Evolutionary conservation across 495 filamentous ascomycete species (phyloP), one percentile per base, ranked within the genome.

Genomic region (Chaetomium cochliodes): DNA sequence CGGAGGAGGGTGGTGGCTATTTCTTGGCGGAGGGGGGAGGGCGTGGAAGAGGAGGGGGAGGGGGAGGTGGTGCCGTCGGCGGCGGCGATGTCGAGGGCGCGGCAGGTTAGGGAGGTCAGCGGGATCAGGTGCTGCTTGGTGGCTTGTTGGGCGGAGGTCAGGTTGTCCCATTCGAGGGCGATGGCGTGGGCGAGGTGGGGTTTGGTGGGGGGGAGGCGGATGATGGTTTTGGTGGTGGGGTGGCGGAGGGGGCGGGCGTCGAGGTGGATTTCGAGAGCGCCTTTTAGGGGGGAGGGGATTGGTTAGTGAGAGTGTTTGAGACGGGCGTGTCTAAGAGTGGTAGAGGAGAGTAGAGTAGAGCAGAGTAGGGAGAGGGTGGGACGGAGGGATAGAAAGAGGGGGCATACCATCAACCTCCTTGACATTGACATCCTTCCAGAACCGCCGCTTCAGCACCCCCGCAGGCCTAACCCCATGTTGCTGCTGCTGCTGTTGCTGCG

Each of bases 111-210:
- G 28, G 91, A 92, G 7, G 96, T 97, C n/a, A 98, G 72, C 6
- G 94, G 94, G 60, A 97, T 92, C 2, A 92, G 83, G 73, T 97
- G 92, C 63, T 87, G 83, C 53, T 85, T 86, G 37, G 85, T 82
- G 0, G 92, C 92, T 72, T 97, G 89, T 65, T 90, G 86, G 3
- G 88, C 85, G 58, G 89, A 89, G 25, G 86, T 81, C 60, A 98
- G 85, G 46, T 87, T 82, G 72, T 96, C 92, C 94, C 94, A 98
- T 78, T 98, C 94, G 12, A 94, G 73, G 0, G 93, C 94, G 54
- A 98, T 85, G 30, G 90, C 89, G 28, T 85, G 80, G n/a, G 96
- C 94, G 16, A 98, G 88, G 62, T 91, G 84, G 15, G 87, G 86
- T 72, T 97, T 97, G 56, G 80, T 80, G 0, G 76, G 70, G 0